Evolutionary conservation across 2,329 filamentous ascomycete species (phyloP), one percentile per base, ranked within the genome.

Genomic region (Trichoderma citrinoviride): DNA sequence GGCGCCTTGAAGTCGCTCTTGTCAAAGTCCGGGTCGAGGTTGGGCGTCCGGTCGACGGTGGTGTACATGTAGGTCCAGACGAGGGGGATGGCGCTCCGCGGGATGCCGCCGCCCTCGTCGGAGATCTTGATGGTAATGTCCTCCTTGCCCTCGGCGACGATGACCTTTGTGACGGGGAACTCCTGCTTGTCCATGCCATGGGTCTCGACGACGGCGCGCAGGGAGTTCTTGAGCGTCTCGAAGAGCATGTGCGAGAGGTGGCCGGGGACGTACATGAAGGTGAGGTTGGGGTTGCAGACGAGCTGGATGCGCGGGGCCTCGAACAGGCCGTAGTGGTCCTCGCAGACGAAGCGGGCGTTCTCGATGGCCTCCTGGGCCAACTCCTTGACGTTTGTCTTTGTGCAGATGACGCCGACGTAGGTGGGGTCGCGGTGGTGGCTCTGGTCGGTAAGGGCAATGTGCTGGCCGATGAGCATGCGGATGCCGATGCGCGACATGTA

Each of bases 51-150:
- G 77, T 98, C 95, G 69, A 99, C 95, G 2, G 95, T 99, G 41
- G 95, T 99, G 77, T 99, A 99, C 95, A 98, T 99, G 77, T 99
- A 99, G 14, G 95, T 99, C 95, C 95, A 99, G n/a, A 98, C 95
- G 15, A 99, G 84, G 5, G 95, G 95, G 68, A 99, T 98, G 60
- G 92, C 87, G 72, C 91, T 96, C 72, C 95, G 84, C 0, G 95
- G 93, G 61, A 99, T 98, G 67, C 95, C 95, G 68, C 95, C 95
- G 66, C 95, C 95, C 79, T 99, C 95, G 76, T 99, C 95, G 5
- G 90, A 92, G 71, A 99, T 90, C 80, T 99, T 99, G 82, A 99
- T 97, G 5, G 95, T 99, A 73, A 99, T 99, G 74, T 99, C 95
- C 79, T 99, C 95, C 76, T 95, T 94, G 65, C 95, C 95, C 78